A percentile compares a stretch with the other conserved stretches of the same genome.
Conservation (phyloP, 306 rosid genomes). For the Trichosanthes truncata region DNA sequence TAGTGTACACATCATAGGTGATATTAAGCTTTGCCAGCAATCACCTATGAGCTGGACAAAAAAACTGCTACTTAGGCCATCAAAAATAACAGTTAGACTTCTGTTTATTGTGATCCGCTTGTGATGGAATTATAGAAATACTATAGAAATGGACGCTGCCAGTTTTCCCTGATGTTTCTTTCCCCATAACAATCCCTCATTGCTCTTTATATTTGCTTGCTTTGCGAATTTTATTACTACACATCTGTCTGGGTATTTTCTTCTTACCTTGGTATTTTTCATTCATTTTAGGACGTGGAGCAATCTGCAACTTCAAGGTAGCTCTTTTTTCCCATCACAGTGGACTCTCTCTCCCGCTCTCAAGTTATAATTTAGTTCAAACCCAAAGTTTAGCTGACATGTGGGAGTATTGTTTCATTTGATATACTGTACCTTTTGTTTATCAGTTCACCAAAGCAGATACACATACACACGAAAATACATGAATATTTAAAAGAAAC, state of each 20-base stretch:
- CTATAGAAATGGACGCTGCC: background rate
- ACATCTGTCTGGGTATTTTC: background rate
- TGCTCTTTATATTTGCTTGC: constrained; percentile 7
- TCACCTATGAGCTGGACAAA: background rate
- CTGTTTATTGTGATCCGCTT: background rate
- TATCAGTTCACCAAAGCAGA: background rate
- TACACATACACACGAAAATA: background rate
- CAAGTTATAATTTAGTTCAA: background rate
- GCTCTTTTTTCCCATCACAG: constrained; percentile 4
- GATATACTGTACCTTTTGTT: background rate
- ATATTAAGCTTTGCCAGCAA: background rate
- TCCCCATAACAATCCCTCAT: background rate
- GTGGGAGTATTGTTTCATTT: background rate
- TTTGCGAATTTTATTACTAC: background rate
- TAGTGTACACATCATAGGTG: background rate
- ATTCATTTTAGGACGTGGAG: constrained; percentile 43
- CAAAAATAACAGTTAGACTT: background rate
- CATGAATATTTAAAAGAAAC: background rate
- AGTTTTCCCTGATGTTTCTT: background rate
- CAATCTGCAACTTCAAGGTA: constrained; percentile 56
- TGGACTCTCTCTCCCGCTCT: constrained; percentile 1
- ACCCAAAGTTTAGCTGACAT: background rate
- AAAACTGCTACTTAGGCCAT: background rate
- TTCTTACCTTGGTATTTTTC: constrained; percentile 21
- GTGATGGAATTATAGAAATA: background rate